A percentile compares a stretch with the other conserved stretches of the same genome.
Evolutionary conservation across 345 rosid genomes (phyloP).

Genomic region (Firmiana major): DNA sequence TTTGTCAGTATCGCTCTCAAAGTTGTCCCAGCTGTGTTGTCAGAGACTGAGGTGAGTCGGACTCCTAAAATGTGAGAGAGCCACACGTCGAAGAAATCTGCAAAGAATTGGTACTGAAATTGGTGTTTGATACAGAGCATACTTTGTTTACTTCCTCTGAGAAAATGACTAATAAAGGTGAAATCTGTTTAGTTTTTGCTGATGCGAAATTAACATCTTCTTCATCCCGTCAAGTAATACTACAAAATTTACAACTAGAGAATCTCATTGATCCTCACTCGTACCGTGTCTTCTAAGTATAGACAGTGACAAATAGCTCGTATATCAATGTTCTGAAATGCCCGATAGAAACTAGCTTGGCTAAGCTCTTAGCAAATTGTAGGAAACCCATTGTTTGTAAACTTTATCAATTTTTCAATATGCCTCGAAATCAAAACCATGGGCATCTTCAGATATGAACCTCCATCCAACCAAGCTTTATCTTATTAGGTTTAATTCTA

Average conservation of each 20-base stretch:
- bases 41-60: no score
- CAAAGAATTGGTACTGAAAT: no score
- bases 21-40: no score
- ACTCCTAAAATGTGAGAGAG: no score
- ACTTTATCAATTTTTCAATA: neutral
- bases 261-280: conserved; percentile 40
- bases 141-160: neutral
- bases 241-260: neutral
- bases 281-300: conserved; percentile 60
- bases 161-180: neutral
- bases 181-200: neutral
- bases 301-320: neutral
- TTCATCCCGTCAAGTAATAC: neutral
- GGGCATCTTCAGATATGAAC: neutral
- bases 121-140: neutral
- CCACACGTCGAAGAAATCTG: no score
- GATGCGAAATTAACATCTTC: neutral
- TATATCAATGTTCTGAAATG: neutral
- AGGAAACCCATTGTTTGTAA: neutral
- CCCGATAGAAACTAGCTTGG: neutral
- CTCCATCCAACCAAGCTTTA: neutral
- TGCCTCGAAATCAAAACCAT: neutral
- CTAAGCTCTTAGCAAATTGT: neutral
- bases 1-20: neutral
- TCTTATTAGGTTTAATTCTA: neutral